Base-by-base conservation (phyloP, 1,284 basidiomycete genomes). In the Marasmius sp. region DNA sequence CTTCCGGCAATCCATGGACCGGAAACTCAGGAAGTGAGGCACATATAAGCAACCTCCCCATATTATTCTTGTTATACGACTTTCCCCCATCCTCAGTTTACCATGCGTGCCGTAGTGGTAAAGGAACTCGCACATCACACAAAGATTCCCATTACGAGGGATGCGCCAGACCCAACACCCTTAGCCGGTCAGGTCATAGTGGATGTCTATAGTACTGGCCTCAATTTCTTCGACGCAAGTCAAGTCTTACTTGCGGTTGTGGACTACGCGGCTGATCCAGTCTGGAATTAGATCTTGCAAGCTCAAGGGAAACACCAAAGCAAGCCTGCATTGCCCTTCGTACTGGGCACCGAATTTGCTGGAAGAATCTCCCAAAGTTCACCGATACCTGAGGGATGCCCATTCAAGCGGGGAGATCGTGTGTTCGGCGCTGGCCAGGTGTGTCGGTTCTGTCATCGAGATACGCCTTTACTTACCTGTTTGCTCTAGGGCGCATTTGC, bases 281-380 rank as follows among this genome's bases (percentile, higher is more conserved):
- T 47, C 27, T 57, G 45, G 41, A 43, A 36, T 20, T 66, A 92
- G 89, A 93, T 94, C 66, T 77, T 95, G 27, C 92, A 94, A 78
- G 79, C 89, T 0, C 92, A 95, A 77, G 94, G 94, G 57, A 94
- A 92, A 80, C 92, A 96, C 72, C 94, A 97, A 73, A 78, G 77
- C 62, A 89, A 95, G 71, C 93, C 92, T 0, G 85, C 91, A 0
- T 81, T 94, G 57, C 95, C 95, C 0, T 97, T 95, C 77, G 81
- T 87, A 10, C 83, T 94, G 7, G 94, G 94, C 20, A 83, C 86
- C 63, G 94, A 99, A 75, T 92, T 98, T 70, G 86, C 95, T 1
- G 97, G 97, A 0, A 83, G 79, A 61, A 87, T 98, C 66, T 81
- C 92, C 6, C 66, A 74, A 11, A 76, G 85, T 68, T 94, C 92